phyloP scores from a whole-genome alignment of 2,329 filamentous ascomycete genomes.

The Neonectria coccinea region DNA sequence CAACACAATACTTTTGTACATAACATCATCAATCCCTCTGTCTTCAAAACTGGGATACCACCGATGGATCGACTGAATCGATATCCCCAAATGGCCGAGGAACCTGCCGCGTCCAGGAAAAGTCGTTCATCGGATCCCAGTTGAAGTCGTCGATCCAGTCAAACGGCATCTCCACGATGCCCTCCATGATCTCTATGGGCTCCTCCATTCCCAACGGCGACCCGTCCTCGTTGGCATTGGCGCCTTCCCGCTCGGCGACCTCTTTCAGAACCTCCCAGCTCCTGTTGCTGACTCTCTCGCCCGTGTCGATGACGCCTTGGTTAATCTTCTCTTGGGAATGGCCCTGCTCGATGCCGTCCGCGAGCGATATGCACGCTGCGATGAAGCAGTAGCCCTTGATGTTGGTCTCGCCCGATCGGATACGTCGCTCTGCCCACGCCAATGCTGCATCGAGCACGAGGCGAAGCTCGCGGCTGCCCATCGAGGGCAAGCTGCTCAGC shows the following conservation, averaged over 20 bases:
- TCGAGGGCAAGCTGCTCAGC: constrained; percentile 46
- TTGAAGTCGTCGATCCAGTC: constrained; percentile 44
- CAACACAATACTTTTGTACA: background rate
- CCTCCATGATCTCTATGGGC: constrained; percentile 35
- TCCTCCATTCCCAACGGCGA: constrained; percentile 20
- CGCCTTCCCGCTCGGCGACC: constrained; percentile 46
- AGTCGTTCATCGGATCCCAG: constrained; percentile 39
- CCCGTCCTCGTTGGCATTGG: constrained; percentile 23
- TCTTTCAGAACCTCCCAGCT: constrained; percentile 50
- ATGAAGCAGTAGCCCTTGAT: constrained; percentile 56
- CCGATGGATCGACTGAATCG: constrained; percentile 11
- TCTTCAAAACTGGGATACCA: constrained; percentile 16
- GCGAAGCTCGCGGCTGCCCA: constrained; percentile 49
- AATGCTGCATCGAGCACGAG: constrained; percentile 46
- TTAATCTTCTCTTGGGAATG: constrained; percentile 48
- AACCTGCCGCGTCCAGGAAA: constrained; percentile 30
- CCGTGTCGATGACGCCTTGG: constrained; percentile 43
- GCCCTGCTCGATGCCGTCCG: constrained; percentile 50
- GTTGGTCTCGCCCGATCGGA: constrained; percentile 59
- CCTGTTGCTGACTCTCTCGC: constrained; percentile 42
- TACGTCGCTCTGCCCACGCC: constrained; percentile 49
- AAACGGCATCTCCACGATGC: constrained; percentile 42
- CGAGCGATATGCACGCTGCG: constrained; percentile 48
- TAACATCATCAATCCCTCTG: background rate
- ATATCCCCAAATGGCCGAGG: constrained; percentile 18